Base-by-base conservation (phyloP, 139 green algal species). In the Volvox reticuliferus region DNA sequence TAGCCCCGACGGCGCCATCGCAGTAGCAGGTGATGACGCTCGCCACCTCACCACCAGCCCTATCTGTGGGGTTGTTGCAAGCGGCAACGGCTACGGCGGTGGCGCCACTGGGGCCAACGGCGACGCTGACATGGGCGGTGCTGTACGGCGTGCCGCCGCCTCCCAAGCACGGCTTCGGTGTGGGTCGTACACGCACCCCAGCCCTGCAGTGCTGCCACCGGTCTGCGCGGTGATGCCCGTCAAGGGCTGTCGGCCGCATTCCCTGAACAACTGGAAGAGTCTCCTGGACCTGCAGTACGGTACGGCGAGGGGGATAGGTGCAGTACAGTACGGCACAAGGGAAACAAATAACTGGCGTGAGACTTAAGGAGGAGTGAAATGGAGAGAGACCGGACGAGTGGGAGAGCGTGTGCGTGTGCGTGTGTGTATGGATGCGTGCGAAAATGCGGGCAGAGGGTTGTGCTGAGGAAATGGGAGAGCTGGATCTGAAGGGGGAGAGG, bases 161-260 rank as follows among this genome's bases (percentile, higher is more conserved):
- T 55, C 44, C 44, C 44, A 5, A 9, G 44, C 44, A 55, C 44
- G 44, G 44, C 9, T 9, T 55, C 44, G 44, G 5, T 55, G 44
- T 55, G 44, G 44, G 44, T 55, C 9, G 44, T 55, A 55, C 44
- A 55, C 9, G 5, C 44, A 5, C 5, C 44, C 44, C 44, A 55
- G 44, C 44, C 5, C 44, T 55, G 44, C 44, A 9, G 5, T 55
- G 44, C 5, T 55, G 44, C 96, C 96, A 0, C 71, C 75, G 1
- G 91, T 98, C 19, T 91, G 93, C 1, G 92, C 98, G 17, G 82
- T 98, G 2, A 88, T 97, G 76, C 97, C 97, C 1, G 93, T 97
- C 19, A 96, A 96, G 63, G 97, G 97, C 20, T 94, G 89, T 68
- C 92, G 94, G 24, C 71, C 77, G 18, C 91, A 97, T 93, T 97